A percentile compares a stretch with the other conserved stretches of the same genome.
Conservation (phyloP, 352 stramenopile genomes). For the Pythium diclinum region DNA sequence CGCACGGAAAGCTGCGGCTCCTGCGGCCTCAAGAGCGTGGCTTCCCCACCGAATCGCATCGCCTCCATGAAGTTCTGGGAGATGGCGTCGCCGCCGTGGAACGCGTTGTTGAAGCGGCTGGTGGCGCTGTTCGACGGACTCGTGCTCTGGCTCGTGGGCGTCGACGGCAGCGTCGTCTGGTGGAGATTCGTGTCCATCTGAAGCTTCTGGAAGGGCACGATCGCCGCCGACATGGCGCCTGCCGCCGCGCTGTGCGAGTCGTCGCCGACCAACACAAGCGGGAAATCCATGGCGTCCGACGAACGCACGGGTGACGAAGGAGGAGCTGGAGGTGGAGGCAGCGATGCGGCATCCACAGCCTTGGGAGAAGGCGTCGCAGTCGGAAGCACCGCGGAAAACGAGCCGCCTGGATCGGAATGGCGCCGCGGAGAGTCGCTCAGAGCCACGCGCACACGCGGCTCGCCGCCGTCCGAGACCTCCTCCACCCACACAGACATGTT, state of each 20-base stretch:
- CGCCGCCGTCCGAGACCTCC: conserved; percentile 32
- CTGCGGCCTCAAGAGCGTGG: conserved; percentile 30
- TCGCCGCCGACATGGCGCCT: conserved; percentile 38
- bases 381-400: neutral
- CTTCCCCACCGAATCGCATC: conserved; percentile 49
- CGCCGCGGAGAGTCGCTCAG: conserved; percentile 25
- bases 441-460: conserved; percentile 50
- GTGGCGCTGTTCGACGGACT: conserved; percentile 16
- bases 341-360: neutral
- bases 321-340: conserved; percentile 6
- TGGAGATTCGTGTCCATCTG: conserved; percentile 78
- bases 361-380: neutral
- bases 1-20: conserved; percentile 74
- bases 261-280: conserved; percentile 48
- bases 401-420: conserved; percentile 1
- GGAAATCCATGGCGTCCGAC: conserved; percentile 39
- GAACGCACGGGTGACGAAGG: neutral
- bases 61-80: conserved; percentile 72
- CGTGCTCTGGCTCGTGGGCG: neutral
- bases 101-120: conserved; percentile 14
- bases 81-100: conserved; percentile 31
- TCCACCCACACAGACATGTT: conserved; percentile 59
- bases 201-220: conserved; percentile 83
- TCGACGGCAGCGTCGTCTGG: conserved; percentile 54
- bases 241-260: conserved; percentile 6